Evolutionary conservation across 805 yeast species (phyloP).

Genomic region (Teunomyces atbi): DNA sequence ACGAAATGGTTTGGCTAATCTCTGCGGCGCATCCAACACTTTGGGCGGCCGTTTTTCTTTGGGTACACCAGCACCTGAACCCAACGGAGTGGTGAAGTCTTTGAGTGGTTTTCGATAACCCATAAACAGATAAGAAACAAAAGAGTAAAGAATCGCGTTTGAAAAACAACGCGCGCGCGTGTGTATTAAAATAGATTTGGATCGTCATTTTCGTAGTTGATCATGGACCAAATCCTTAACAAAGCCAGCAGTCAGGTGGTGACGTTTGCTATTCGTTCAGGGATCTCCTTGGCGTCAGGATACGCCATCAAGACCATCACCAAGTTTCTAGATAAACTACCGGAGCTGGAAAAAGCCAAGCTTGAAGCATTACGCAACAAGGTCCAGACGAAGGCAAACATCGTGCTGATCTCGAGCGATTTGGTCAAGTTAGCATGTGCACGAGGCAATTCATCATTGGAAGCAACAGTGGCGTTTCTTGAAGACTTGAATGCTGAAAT

Average conservation of each 20-base stretch:
- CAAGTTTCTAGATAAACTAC: constrained; percentile 52
- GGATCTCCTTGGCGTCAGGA: constrained; percentile 70
- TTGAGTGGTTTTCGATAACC: constrained; percentile 34
- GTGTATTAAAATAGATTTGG: neutral
- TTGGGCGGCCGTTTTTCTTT: constrained; percentile 53
- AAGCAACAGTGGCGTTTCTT: constrained; percentile 53
- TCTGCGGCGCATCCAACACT: constrained; percentile 48
- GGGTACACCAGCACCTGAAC: constrained; percentile 71
- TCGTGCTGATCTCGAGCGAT: constrained; percentile 66
- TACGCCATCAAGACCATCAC: constrained; percentile 68
- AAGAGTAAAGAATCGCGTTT: neutral
- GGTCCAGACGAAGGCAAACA: constrained; percentile 56
- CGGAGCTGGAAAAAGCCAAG: constrained; percentile 48
- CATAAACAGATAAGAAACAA: constrained; percentile 10
- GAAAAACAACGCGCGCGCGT: constrained; percentile 1
- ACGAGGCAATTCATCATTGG: constrained; percentile 58
- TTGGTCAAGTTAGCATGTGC: constrained; percentile 61
- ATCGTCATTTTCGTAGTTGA: too few species aligned
- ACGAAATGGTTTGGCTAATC: constrained; percentile 65
- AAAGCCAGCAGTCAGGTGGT: constrained; percentile 76
- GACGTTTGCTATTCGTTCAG: constrained; percentile 75
- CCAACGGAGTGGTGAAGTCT: constrained; percentile 47
- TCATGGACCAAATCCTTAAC: constrained; percentile 44
- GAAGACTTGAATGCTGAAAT: constrained; percentile 56
- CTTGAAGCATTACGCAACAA: constrained; percentile 43